Evolutionary conservation across 1,284 basidiomycete genomes (phyloP).

Genomic region (Heterobasidion irregulare): DNA sequence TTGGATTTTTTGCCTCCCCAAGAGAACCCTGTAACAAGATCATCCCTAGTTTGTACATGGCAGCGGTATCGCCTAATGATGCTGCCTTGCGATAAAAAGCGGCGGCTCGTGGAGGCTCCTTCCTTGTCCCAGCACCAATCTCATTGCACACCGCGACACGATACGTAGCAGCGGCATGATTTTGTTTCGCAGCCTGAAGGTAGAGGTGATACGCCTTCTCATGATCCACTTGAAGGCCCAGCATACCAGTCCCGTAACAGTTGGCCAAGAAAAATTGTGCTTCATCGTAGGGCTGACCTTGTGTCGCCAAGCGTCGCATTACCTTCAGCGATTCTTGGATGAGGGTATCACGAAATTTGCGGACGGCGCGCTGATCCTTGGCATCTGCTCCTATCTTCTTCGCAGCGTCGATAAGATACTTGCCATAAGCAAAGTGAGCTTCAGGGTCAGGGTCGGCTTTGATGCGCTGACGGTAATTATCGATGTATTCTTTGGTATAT

Average conservation of each 20-base stretch:
- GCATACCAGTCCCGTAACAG: conserved; percentile 91
- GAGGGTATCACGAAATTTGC: conserved; percentile 88
- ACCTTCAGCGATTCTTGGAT: conserved; percentile 89
- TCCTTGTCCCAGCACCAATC: conserved; percentile 95
- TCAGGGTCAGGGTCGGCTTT: conserved; percentile 98
- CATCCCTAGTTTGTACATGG: conserved; percentile 99
- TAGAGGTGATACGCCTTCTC: conserved; percentile 99
- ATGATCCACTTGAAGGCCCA: conserved; percentile 94
- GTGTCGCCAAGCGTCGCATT: conserved; percentile 85
- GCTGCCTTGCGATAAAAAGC: conserved; percentile 97
- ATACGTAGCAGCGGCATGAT: conserved; percentile 92
- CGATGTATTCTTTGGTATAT: conserved; percentile 94
- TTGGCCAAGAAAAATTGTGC: conserved; percentile 99
- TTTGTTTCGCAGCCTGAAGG: conserved; percentile 95
- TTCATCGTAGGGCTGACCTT: conserved; percentile 86
- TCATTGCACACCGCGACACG: conserved; percentile 99
- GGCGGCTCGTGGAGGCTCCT: conserved; percentile 83
- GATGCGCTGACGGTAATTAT: conserved; percentile 94
- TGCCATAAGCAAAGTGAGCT: conserved; percentile 96
- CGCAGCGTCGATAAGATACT: conserved; percentile 99
- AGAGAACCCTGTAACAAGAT: conserved; percentile 84
- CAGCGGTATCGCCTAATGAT: conserved; percentile 92
- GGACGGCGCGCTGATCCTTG: conserved; percentile 71
- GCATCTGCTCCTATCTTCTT: conserved; percentile 75
- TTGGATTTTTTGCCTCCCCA: conserved; percentile 78